Evolutionary conservation across 345 rosid species (phyloP), one percentile per base, ranked within the genome.

Genomic region (Camelina hispida): DNA sequence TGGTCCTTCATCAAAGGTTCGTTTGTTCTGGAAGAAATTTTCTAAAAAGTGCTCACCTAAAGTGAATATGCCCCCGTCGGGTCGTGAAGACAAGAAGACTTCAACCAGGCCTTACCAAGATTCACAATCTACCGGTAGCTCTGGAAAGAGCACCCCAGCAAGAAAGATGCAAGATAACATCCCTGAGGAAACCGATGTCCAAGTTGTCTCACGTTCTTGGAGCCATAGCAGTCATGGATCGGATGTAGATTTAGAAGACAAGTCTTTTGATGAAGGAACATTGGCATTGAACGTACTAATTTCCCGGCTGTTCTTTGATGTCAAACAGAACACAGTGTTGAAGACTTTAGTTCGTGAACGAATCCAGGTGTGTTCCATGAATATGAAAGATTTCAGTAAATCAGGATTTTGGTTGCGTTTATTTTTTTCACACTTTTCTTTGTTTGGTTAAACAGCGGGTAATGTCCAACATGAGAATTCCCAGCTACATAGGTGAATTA

Each of bases 231-330:
- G 89, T 67, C 85, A 73, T 71, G 54, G 55, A 61, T 88, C 97
- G 20, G 98, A 95, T 53, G 73, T 70, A 38, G 93, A 85, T 30
- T 78, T 72, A 5, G 96, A 92, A 73, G 98, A 89, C 57, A 92
- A 77, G 75, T 70, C 81, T 12, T 69, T 59, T 47, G 99, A 95
- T 53, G 97, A 87, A 79, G 99, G 93, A 86, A 90, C 94, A 51
- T 81, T 86, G n/a, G 86, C 89, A 54, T 92, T 83, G 91, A 95
- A 95, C 76, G 81, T 92, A 79, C 78, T 95, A 57, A 82, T 95
- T 64, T 87, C 96, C 17, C 87, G 97, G 64, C 78, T 92, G 55
- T 90, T 95, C 82, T 95, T 95, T 79, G 98, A 95, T 83, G 80
- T 82, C 75, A 90, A 85, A 82, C 80, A 63, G 72, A 87, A 85